phyloP scores from a whole-genome alignment of 108 stramenopile genomes.

The Pelagomonas calceolata region DNA sequence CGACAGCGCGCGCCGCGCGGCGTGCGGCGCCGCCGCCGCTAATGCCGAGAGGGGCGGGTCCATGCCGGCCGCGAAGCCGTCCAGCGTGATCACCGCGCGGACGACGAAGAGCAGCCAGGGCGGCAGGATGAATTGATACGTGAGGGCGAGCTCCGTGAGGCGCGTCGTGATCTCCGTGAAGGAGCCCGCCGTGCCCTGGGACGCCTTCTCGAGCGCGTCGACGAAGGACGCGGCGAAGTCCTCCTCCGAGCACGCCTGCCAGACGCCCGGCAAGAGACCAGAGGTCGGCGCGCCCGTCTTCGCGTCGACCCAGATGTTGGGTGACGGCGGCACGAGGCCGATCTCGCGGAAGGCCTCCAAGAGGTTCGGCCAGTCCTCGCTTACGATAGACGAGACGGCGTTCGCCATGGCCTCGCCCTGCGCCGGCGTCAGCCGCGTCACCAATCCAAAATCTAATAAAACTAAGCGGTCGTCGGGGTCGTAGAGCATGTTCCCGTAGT shows the following conservation, averaged over 20 bases:
- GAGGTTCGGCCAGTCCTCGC: background rate
- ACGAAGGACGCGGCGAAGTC: background rate
- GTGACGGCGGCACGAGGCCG: background rate
- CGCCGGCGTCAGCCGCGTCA: background rate
- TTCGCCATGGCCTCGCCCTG: background rate
- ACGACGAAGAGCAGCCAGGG: background rate
- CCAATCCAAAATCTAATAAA: background rate
- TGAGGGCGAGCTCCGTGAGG: background rate
- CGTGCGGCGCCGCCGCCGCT: slow-evolving; percentile 1
- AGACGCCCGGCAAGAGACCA: background rate
- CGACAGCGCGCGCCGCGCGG: background rate
- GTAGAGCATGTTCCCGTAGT: slow-evolving; percentile 2
- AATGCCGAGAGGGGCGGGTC: background rate
- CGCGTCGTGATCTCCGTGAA: background rate
- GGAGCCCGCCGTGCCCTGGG: background rate
- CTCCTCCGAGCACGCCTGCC: background rate
- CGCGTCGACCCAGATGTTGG: background rate
- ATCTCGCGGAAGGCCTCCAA: background rate
- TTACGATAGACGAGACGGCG: background rate
- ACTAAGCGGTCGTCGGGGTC: background rate
- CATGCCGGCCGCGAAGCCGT: background rate
- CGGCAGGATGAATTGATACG: slow-evolving; percentile 1
- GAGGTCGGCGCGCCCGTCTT: background rate
- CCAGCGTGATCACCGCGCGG: background rate
- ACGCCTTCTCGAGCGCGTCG: background rate